Evolutionary conservation across 2,329 filamentous ascomycete species (phyloP), one percentile per base, ranked within the genome.

Genomic region (Aureobasidium lini): DNA sequence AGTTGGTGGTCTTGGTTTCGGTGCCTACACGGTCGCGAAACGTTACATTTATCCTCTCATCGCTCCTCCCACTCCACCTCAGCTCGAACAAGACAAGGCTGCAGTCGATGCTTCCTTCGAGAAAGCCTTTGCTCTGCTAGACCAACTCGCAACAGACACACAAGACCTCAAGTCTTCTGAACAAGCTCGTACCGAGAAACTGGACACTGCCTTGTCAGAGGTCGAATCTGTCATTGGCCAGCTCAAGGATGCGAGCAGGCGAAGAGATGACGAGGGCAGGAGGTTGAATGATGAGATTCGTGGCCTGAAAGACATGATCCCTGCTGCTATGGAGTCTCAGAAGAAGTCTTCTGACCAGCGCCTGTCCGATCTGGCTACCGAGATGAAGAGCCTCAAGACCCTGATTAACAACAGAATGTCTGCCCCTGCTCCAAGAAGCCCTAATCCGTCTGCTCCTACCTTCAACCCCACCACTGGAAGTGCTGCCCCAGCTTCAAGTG

Each of bases 91-190:
- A 71, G 94, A 99, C 73, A 99, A 99, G 75, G 85, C 90, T 63
- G 84, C 85, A 40, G 92, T 99, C 60, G 92, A 97, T 71, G 91
- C 92, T 64, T 88, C 93, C 61, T 99, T 99, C 73, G 89, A 94
- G 66, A 89, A 89, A 68, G 90, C 93, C 2, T 99, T 99, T 71
- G 80, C 87, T 16, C 82, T 97, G 13, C 86, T 99, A 10, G 94
- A 99, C 62, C 94, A 97, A 70, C 82, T 99, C 1, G 84, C 89
- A 39, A 89, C 90, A 66, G 95, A 99, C 72, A 99, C 94, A 0
- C 85, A 91, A 57, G 83, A 85, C 8, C 82, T 99, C 62, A 99
- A 99, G 76, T 81, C 84, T 4, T 87, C 92, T 0, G 94, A 99
- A 77, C 82, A 91, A 70, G 82, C 88, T 61, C 84, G 94, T 62